Percentiles rank a stretch among this genome's conserved stretches.
Evolutionary conservation across 176 grass and related monocot species (phyloP).

Genomic region (Neostapfia colusana): DNA sequence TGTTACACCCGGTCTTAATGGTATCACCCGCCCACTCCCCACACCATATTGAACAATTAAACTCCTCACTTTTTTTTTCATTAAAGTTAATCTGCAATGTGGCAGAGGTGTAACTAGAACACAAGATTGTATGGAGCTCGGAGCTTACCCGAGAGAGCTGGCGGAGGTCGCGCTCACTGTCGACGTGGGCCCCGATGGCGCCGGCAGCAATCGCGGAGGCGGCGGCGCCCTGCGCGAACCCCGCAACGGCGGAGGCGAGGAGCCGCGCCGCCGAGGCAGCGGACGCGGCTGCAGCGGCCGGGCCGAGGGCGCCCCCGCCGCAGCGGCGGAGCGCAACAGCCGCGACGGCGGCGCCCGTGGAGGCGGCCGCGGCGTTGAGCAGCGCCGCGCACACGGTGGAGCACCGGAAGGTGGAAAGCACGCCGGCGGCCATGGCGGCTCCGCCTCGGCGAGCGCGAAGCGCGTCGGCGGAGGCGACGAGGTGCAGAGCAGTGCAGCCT

Average conservation of each 20-base stretch:
- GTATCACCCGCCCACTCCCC: neutral
- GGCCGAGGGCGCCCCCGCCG: constrained; percentile 23
- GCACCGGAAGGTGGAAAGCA: constrained; percentile 48
- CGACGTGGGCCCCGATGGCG: constrained; percentile 50
- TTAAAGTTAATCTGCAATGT: neutral
- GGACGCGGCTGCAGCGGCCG: constrained; percentile 29
- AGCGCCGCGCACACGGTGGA: constrained; percentile 51
- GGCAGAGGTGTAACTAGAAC: constrained; percentile 1
- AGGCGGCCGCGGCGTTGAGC: constrained; percentile 50
- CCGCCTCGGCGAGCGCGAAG: neutral
- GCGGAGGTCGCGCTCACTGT: constrained; percentile 52
- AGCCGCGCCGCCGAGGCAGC: constrained; percentile 28
- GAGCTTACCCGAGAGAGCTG: constrained; percentile 58
- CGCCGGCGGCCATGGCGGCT: constrained; percentile 19
- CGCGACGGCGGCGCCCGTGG: constrained; percentile 42
- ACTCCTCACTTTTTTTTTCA: neutral
- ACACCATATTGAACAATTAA: constrained; percentile 1
- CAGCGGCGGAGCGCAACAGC: constrained; percentile 26
- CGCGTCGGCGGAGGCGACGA: constrained; percentile 20
- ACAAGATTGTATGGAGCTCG: neutral
- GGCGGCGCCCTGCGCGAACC: constrained; percentile 61
- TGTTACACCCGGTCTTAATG: neutral
- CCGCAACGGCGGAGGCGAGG: constrained; percentile 30
- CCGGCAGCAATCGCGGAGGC: constrained; percentile 53
- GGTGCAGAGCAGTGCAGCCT: constrained; percentile 23